These are phyloP conservation scores for Sclerotinia trifoliorum DNA, from an alignment of 2,329 filamentous ascomycete species.

Conservation along the genomic window DNA sequence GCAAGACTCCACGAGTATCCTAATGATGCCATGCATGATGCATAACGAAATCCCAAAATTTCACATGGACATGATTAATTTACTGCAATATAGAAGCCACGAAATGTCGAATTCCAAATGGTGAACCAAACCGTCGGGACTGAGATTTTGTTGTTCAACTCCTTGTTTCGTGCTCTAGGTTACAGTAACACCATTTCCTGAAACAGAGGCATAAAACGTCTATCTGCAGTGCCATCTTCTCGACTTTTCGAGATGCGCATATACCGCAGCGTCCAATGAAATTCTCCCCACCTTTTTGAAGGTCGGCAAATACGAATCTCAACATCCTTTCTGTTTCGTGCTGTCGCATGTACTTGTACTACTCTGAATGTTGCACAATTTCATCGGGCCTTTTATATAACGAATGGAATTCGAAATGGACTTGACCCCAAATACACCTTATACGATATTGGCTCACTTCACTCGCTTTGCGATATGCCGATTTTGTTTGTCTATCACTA, in stretches of 20 bases:
- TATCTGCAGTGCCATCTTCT: background rate
- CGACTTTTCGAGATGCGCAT: background rate
- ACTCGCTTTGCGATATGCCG: background rate
- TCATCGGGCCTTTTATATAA: constrained; percentile 13
- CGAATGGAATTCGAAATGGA: background rate
- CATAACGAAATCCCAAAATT: constrained; percentile 9
- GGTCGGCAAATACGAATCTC: background rate
- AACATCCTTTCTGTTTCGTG: background rate
- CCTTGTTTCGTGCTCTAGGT: background rate
- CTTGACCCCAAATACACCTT: background rate
- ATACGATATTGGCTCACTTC: background rate
- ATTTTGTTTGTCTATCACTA: background rate
- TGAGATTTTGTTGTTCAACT: background rate
- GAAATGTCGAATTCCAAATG: constrained; percentile 4
- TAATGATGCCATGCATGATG: constrained; percentile 15
- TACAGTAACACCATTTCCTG: background rate
- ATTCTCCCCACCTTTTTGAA: no score
- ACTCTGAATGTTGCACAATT: constrained; percentile 3
- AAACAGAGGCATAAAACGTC: background rate
- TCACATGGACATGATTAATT: constrained; percentile 1
- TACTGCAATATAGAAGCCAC: background rate
- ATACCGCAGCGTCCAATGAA: background rate
- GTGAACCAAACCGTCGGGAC: constrained; percentile 16
- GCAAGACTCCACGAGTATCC: background rate
- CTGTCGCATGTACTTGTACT: constrained; percentile 8